Conservation (phyloP, 257 asterid species). For the Solanum chmielewskii region DNA sequence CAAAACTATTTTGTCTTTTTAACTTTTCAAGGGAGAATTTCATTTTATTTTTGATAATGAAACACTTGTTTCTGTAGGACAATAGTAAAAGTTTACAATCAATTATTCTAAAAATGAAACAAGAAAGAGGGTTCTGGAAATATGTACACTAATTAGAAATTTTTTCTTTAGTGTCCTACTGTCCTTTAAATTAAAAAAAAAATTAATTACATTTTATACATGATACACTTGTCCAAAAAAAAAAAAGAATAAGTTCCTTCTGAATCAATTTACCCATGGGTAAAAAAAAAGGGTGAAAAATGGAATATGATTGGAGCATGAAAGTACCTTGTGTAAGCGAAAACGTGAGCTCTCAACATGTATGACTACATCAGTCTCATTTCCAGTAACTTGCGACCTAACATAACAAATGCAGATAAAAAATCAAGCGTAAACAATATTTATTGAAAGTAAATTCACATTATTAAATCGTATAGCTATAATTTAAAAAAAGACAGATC, state of each 20-base stretch:
- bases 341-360: conserved; percentile 41
- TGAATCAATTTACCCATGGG: background rate
- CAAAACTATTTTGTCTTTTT: background rate
- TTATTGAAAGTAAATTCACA: background rate
- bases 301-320: background rate
- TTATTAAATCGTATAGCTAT: background rate
- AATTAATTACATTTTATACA: too few species aligned
- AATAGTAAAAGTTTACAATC: background rate
- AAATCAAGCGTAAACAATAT: background rate
- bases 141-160: background rate
- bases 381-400: conserved; percentile 29
- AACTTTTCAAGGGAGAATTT: background rate
- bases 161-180: too few species aligned
- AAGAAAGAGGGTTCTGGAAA: background rate
- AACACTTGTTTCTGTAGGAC: background rate
- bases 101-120: background rate
- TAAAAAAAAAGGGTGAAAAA: background rate
- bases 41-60: background rate
- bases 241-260: background rate
- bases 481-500: background rate
- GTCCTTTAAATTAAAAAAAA: too few species aligned
- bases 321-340: conserved; percentile 52
- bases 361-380: conserved; percentile 56
- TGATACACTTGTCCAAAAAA: background rate
- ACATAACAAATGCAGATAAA: background rate